phyloP scores from a whole-genome alignment of 345 rosid genomes.

The Arabis alpina region DNA sequence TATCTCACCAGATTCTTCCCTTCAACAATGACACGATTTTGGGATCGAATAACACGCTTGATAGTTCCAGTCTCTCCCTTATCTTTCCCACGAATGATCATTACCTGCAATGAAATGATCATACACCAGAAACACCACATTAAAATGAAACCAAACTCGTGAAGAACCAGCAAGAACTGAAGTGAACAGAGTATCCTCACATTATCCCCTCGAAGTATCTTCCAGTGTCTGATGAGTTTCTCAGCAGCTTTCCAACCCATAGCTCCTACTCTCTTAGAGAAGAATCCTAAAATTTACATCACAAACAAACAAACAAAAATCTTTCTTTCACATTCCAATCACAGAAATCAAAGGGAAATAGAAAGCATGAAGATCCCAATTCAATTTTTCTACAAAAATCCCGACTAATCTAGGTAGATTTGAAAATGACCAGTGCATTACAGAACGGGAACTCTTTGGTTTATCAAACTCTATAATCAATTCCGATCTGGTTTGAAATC shows the following conservation, averaged over 20 bases:
- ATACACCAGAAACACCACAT: background rate
- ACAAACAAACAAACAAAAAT: background rate
- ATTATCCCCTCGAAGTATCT: constrained; percentile 89
- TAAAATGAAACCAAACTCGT: constrained; percentile 13
- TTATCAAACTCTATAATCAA: background rate
- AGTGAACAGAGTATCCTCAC: constrained; percentile 48
- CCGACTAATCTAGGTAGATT: background rate
- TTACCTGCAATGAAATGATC: constrained; percentile 49
- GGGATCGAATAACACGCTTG: constrained; percentile 82
- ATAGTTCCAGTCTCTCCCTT: constrained; percentile 77
- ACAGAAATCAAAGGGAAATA: background rate
- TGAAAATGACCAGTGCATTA: background rate
- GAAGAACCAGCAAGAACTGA: constrained; percentile 1
- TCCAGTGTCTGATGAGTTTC: constrained; percentile 97
- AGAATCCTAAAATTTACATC: constrained; percentile 28
- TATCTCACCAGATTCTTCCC: constrained; percentile 81
- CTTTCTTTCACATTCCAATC: background rate
- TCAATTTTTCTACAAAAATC: background rate
- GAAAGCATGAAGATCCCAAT: background rate
- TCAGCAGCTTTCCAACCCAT: constrained; percentile 99
- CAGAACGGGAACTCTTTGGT: background rate
- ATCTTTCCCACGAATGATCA: constrained; percentile 90
- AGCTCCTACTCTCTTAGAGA: constrained; percentile 10
- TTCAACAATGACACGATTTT: constrained; percentile 85
- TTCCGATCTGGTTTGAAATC: constrained; percentile 2